phyloP scores from a whole-genome alignment of 192 early-diverging fungal genomes.

The Radiomyces spectabilis region DNA sequence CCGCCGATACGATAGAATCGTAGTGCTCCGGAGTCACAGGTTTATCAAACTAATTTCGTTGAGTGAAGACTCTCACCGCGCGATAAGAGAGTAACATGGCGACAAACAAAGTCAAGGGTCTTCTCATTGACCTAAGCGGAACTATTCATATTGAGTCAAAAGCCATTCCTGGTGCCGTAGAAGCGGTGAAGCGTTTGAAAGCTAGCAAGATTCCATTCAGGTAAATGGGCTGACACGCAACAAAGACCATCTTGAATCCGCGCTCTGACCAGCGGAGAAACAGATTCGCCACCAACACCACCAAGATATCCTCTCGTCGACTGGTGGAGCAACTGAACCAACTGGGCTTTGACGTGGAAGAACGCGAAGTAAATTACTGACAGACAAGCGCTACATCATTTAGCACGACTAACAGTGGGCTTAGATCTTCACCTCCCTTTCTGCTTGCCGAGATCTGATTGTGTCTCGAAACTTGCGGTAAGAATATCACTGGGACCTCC shows the following conservation, averaged over 20 bases:
- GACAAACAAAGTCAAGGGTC: conserved; percentile 27
- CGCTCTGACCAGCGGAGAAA: too few relatives aligned
- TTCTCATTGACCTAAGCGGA: conserved; percentile 75
- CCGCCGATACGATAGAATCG: too few relatives aligned
- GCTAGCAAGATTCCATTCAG: conserved; percentile 40
- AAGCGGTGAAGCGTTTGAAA: conserved; percentile 58
- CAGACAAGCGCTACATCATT: neutral
- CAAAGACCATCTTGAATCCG: conserved; percentile 21
- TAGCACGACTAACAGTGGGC: too few relatives aligned
- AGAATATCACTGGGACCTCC: too few relatives aligned
- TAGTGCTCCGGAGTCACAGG: too few relatives aligned
- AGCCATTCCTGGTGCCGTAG: conserved; percentile 54
- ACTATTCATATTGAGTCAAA: conserved; percentile 69
- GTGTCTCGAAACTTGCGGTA: too few relatives aligned
- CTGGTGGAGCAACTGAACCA: conserved; percentile 50
- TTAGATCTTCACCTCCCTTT: conserved; percentile 76
- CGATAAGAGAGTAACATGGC: too few relatives aligned
- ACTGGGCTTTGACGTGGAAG: conserved; percentile 64
- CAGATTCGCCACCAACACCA: conserved; percentile 86
- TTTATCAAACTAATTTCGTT: too few relatives aligned
- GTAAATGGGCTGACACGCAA: conserved; percentile 1
- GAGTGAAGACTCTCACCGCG: too few relatives aligned
- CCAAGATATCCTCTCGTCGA: conserved; percentile 55
- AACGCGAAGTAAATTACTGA: conserved; percentile 52
- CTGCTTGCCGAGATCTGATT: conserved; percentile 65